These are phyloP conservation scores for Colletotrichum zoysiae DNA, from an alignment of 2,329 filamentous ascomycete species.

Conservation along the genomic window DNA sequence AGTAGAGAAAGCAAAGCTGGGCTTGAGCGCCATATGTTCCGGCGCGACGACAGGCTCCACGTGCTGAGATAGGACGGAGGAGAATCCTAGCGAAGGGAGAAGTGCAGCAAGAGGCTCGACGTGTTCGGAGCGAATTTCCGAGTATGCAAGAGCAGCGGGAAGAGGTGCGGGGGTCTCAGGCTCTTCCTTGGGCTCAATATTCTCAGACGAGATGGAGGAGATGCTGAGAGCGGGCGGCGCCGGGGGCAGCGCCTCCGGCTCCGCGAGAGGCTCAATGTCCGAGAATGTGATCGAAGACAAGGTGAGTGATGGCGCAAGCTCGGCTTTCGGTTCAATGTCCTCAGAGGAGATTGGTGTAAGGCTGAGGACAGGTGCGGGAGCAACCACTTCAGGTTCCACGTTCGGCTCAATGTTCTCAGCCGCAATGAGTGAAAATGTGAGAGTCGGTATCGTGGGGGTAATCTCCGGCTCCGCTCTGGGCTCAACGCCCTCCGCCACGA, in stretches of 20 bases:
- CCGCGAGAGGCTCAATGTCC: slow-evolving; percentile 58
- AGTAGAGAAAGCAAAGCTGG: slow-evolving; percentile 57
- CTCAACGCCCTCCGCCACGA: slow-evolving; percentile 50
- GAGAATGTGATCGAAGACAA: slow-evolving; percentile 52
- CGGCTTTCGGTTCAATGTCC: slow-evolving; percentile 51
- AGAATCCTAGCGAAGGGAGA: slow-evolving; percentile 52
- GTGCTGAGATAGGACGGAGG: slow-evolving; percentile 52
- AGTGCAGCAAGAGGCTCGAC: slow-evolving; percentile 52
- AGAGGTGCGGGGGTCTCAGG: slow-evolving; percentile 44
- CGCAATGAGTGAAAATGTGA: slow-evolving; percentile 46
- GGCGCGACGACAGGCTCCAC: slow-evolving; percentile 56
- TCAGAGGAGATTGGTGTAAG: slow-evolving; percentile 51
- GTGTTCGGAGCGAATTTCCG: slow-evolving; percentile 58
- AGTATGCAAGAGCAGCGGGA: slow-evolving; percentile 50
- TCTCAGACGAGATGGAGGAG: slow-evolving; percentile 50
- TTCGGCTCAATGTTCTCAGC: slow-evolving; percentile 48
- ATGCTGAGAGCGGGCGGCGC: slow-evolving; percentile 51
- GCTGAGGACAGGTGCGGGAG: slow-evolving; percentile 51
- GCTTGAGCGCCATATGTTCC: slow-evolving; percentile 36
- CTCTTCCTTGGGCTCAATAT: slow-evolving; percentile 51
- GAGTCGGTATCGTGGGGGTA: slow-evolving; percentile 39
- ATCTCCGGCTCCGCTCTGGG: slow-evolving; percentile 46
- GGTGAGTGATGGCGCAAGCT: slow-evolving; percentile 47
- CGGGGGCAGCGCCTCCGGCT: slow-evolving; percentile 49
- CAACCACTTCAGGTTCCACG: slow-evolving; percentile 51